Conservation (phyloP, 441 rosid genomes). For the Pelargonium australe region DNA sequence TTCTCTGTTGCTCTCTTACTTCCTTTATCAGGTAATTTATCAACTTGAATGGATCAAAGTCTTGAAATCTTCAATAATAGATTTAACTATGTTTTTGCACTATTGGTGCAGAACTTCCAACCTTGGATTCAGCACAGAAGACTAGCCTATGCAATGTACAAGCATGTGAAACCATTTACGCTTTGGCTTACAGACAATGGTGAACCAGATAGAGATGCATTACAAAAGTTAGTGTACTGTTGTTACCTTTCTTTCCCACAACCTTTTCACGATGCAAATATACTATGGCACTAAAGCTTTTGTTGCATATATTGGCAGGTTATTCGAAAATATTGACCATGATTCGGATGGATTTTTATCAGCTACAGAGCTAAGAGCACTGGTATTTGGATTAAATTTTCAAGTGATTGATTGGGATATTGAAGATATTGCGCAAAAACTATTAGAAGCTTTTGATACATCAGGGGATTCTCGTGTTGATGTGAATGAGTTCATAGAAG, state of each 20-base stretch:
- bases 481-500: not conserved
- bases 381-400: not conserved
- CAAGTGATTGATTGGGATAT: not conserved
- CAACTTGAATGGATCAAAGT: not conserved
- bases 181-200: not conserved
- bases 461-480: not conserved
- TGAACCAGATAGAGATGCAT: not conserved
- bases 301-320: not conserved
- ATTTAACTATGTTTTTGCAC: too few species aligned
- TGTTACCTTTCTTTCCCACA: too few species aligned
- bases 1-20: slow-evolving; percentile 19
- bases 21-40: slow-evolving; percentile 30
- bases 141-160: not conserved
- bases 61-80: not conserved
- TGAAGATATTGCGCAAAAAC: not conserved
- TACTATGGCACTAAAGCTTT: too few species aligned
- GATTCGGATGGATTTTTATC: not conserved
- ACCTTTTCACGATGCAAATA: too few species aligned
- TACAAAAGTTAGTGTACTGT: not conserved
- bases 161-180: not conserved
- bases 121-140: slow-evolving; percentile 1
- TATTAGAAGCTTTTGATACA: not conserved
- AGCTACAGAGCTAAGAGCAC: not conserved
- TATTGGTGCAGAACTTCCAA: not conserved
- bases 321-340: not conserved